Evolutionary conservation across 176 grass and related monocot genomes (phyloP).

Genomic region (Cenchrus purpureus): DNA sequence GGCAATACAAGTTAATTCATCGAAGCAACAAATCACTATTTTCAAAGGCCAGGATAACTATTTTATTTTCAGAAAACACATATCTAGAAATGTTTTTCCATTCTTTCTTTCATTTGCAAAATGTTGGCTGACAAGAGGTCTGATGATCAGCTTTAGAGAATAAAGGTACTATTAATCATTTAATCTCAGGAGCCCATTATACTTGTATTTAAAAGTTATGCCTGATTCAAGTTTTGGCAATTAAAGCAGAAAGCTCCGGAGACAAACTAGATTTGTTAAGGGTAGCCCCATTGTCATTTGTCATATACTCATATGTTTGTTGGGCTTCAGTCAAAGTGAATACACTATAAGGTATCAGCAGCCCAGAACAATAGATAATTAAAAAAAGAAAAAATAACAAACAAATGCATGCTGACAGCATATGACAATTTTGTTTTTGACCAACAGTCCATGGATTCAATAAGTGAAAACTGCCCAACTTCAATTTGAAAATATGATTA

Average conservation of each 20-base stretch:
- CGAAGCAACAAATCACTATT: not conserved
- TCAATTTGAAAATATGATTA: not conserved
- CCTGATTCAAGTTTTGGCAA: conserved; percentile 13
- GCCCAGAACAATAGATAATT: not conserved
- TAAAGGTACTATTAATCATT: not conserved
- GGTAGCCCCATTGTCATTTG: not conserved
- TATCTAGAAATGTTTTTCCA: not conserved
- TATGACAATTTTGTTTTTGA: not conserved
- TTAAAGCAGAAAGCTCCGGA: not conserved
- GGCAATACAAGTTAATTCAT: not conserved
- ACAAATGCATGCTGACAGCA: not conserved
- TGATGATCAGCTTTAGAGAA: not conserved
- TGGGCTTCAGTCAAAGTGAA: not conserved
- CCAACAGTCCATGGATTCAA: not conserved
- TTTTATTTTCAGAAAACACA: not conserved
- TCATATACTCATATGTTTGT: not conserved
- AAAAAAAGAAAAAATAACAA: not conserved
- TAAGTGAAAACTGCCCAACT: not conserved
- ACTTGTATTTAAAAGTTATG: not conserved
- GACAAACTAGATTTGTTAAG: not conserved
- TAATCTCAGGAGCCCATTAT: not conserved
- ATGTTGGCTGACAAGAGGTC: not conserved
- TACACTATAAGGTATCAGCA: not conserved
- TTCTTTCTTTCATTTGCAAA: not conserved
- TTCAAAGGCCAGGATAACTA: not conserved